These are phyloP conservation scores for Microsporum ferrugineum DNA, from an alignment of 2,329 filamentous ascomycete species.

Conservation along the genomic window DNA sequence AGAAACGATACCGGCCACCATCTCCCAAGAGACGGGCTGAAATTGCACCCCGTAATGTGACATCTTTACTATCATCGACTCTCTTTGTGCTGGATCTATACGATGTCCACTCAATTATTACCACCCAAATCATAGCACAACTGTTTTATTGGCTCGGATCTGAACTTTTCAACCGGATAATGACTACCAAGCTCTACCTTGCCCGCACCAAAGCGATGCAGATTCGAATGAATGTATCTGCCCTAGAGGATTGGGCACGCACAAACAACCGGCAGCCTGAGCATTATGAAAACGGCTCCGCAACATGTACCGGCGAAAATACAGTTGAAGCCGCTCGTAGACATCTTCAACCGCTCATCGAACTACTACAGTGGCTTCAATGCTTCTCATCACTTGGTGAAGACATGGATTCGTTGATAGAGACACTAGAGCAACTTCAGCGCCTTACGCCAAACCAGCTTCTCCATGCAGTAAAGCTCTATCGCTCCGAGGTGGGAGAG, in stretches of 20 bases:
- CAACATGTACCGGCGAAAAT: conserved; percentile 70
- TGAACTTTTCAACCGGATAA: conserved; percentile 94
- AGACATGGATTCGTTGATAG: conserved; percentile 76
- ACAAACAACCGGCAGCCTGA: conserved; percentile 88
- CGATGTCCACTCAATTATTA: conserved; percentile 95
- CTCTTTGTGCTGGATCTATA: conserved; percentile 97
- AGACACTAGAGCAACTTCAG: conserved; percentile 79
- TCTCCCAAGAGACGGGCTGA: conserved; percentile 89
- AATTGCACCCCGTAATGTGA: conserved; percentile 86
- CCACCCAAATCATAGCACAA: conserved; percentile 79
- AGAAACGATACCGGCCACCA: conserved; percentile 83
- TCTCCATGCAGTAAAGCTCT: conserved; percentile 83
- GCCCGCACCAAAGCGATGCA: conserved; percentile 98
- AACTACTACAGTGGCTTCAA: conserved; percentile 92
- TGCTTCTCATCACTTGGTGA: conserved; percentile 92
- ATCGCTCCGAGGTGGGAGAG: conserved; percentile 88
- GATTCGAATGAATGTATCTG: conserved; percentile 96
- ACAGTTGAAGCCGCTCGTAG: conserved; percentile 73
- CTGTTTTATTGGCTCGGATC: conserved; percentile 92
- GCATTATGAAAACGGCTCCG: conserved; percentile 87
- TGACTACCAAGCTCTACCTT: conserved; percentile 89
- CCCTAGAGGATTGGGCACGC: conserved; percentile 89
- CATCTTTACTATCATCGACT: conserved; percentile 86
- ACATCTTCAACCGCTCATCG: conserved; percentile 81
- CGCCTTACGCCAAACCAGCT: conserved; percentile 76